Evolutionary conservation across 2,329 filamentous ascomycete species (phyloP).

Genomic region (Dryadomyces quercus-mongolicae): DNA sequence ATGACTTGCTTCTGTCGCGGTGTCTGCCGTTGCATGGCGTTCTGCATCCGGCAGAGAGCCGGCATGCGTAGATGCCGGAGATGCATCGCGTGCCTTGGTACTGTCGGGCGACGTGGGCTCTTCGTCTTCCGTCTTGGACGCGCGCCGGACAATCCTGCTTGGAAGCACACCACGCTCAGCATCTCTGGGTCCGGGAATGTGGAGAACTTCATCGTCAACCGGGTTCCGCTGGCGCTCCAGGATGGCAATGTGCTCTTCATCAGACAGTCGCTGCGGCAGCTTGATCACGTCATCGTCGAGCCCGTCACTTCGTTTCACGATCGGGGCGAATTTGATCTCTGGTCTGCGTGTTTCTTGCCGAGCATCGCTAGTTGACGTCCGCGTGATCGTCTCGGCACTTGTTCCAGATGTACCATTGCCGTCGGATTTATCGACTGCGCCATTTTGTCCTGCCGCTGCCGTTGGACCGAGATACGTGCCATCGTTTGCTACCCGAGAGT

Average conservation of each 20-base stretch:
- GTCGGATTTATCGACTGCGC: not conserved
- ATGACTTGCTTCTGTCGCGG: not conserved
- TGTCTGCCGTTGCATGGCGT: not conserved
- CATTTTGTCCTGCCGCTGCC: not conserved
- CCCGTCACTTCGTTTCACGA: slow-evolving; percentile 48
- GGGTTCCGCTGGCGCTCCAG: slow-evolving; percentile 69
- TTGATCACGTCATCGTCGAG: slow-evolving; percentile 35
- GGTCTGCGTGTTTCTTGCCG: slow-evolving; percentile 17
- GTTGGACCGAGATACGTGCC: slow-evolving; percentile 36
- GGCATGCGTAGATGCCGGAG: slow-evolving; percentile 17
- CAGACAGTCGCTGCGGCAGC: slow-evolving; percentile 38
- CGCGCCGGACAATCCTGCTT: slow-evolving; percentile 29
- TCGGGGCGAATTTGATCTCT: slow-evolving; percentile 58
- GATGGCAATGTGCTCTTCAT: slow-evolving; percentile 80
- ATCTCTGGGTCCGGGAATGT: slow-evolving; percentile 86
- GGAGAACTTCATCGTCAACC: slow-evolving; percentile 60
- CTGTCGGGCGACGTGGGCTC: slow-evolving; percentile 15
- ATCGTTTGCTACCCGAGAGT: slow-evolving; percentile 47
- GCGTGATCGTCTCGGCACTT: not conserved
- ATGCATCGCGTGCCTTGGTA: slow-evolving; percentile 14
- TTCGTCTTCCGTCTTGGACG: slow-evolving; percentile 19
- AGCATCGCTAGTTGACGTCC: slow-evolving; percentile 7
- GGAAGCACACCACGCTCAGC: slow-evolving; percentile 73
- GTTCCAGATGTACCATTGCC: not conserved
- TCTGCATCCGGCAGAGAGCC: not conserved